These are phyloP conservation scores for Ogataea degrootiae DNA, from an alignment of 805 yeast species.

Conservation along the genomic window DNA sequence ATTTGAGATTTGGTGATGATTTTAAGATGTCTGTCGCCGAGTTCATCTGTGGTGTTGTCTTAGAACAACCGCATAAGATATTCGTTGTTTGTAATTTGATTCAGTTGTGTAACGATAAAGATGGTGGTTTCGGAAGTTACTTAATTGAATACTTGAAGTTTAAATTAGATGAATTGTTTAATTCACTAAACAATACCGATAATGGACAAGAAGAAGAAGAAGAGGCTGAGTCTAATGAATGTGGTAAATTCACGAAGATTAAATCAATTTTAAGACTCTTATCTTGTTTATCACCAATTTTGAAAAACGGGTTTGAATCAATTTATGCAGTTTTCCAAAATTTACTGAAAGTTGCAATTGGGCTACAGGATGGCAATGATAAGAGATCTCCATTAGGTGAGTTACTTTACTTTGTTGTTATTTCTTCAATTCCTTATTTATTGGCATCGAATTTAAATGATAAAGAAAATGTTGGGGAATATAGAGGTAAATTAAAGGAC, in stretches of 20 bases:
- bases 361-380: slow-evolving; percentile 40
- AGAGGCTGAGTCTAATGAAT: slow-evolving; percentile 28
- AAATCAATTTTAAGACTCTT: slow-evolving; percentile 70
- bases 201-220: slow-evolving; percentile 10
- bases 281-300: slow-evolving; percentile 59
- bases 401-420: slow-evolving; percentile 56
- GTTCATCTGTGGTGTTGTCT: slow-evolving; percentile 61
- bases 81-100: slow-evolving; percentile 66
- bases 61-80: slow-evolving; percentile 90
- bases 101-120: slow-evolving; percentile 58
- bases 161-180: slow-evolving; percentile 53
- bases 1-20: slow-evolving; percentile 56
- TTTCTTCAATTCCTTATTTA: slow-evolving; percentile 60
- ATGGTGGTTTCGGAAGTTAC: slow-evolving; percentile 61
- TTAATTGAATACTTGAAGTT: slow-evolving; percentile 66
- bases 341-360: slow-evolving; percentile 51
- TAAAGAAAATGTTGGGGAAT: slow-evolving; percentile 14
- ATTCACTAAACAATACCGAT: slow-evolving; percentile 17
- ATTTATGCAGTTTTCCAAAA: slow-evolving; percentile 42
- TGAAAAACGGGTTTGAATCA: slow-evolving; percentile 39
- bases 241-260: slow-evolving; percentile 64
- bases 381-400: slow-evolving; percentile 59
- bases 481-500: slow-evolving; percentile 35
- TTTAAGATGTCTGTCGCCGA: slow-evolving; percentile 55
- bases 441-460: slow-evolving; percentile 18